Percentiles rank a stretch among this genome's conserved stretches.
Evolutionary conservation across 106 monocot species (phyloP).

Genomic region (Platanthera zijinensis): DNA sequence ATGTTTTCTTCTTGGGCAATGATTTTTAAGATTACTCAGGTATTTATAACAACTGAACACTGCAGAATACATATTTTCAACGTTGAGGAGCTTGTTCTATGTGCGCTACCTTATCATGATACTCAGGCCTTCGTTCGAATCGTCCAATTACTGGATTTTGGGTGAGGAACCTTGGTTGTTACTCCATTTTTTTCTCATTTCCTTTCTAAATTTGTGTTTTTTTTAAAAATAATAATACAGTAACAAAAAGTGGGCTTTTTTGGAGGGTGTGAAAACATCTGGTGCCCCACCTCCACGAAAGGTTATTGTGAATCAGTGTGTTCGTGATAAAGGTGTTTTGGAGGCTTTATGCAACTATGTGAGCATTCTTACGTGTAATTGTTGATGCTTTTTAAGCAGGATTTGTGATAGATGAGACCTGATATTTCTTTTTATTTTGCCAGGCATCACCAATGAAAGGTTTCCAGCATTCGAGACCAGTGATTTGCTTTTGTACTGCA

Average conservation of each 20-base stretch:
- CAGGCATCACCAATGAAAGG: constrained; percentile 64
- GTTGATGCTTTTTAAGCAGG: background rate
- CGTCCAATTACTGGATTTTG: constrained; percentile 66
- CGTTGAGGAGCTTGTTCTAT: constrained; percentile 66
- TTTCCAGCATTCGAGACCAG: constrained; percentile 56
- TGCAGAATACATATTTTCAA: constrained; percentile 80
- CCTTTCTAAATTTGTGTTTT: background rate
- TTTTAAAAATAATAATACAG: constrained; percentile 15
- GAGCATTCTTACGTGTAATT: constrained; percentile 10
- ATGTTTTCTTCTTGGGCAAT: constrained; percentile 6
- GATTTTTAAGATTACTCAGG: background rate
- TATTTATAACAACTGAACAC: background rate
- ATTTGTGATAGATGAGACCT: background rate
- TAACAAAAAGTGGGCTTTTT: constrained; percentile 77
- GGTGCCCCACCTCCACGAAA: constrained; percentile 82
- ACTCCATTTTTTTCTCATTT: background rate
- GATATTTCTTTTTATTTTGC: constrained; percentile 1
- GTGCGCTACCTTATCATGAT: constrained; percentile 79
- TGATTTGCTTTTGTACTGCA: constrained; percentile 80
- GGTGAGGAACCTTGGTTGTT: constrained; percentile 59
- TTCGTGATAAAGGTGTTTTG: constrained; percentile 81
- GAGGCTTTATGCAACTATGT: constrained; percentile 82
- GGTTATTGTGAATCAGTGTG: constrained; percentile 80
- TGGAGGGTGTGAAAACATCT: constrained; percentile 68
- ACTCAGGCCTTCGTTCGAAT: constrained; percentile 73